phyloP scores from a whole-genome alignment of 495 filamentous ascomycete species.

The Tricharina praecox region DNA sequence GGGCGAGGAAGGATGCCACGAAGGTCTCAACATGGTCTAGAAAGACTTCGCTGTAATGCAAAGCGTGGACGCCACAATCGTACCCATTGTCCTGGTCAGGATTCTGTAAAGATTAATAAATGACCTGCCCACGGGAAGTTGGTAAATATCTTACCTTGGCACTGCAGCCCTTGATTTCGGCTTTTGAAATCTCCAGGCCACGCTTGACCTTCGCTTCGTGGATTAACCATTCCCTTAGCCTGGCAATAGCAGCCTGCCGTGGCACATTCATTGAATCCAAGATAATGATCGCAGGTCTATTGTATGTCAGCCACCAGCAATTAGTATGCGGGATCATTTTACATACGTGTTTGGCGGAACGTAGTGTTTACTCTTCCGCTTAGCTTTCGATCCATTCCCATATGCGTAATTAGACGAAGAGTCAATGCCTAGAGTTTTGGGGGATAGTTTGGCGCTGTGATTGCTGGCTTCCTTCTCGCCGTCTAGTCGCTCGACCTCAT shows the following conservation, averaged over 20 bases:
- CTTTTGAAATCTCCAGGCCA: constrained; percentile 41
- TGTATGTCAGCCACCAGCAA: constrained; percentile 6
- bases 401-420: background rate
- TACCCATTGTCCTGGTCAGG: constrained; percentile 69
- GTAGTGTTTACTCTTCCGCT: background rate
- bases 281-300: constrained; percentile 57
- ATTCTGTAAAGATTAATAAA: constrained; percentile 8
- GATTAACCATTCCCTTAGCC: constrained; percentile 60
- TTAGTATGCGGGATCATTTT: background rate
- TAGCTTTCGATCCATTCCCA: background rate
- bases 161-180: constrained; percentile 31
- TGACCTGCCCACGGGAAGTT: background rate
- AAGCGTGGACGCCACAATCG: constrained; percentile 75
- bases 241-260: constrained; percentile 44
- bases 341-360: background rate
- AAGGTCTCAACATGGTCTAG: constrained; percentile 23
- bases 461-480: background rate
- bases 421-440: background rate
- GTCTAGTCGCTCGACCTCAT: background rate
- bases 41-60: constrained; percentile 72
- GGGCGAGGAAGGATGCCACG: constrained; percentile 15
- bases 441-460: background rate
- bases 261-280: constrained; percentile 60
- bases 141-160: constrained; percentile 18
- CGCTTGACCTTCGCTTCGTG: constrained; percentile 56